Percentiles rank a stretch among this genome's conserved stretches.
phyloP scores from a whole-genome alignment of 345 rosid genomes.

The Turnera subulata region DNA sequence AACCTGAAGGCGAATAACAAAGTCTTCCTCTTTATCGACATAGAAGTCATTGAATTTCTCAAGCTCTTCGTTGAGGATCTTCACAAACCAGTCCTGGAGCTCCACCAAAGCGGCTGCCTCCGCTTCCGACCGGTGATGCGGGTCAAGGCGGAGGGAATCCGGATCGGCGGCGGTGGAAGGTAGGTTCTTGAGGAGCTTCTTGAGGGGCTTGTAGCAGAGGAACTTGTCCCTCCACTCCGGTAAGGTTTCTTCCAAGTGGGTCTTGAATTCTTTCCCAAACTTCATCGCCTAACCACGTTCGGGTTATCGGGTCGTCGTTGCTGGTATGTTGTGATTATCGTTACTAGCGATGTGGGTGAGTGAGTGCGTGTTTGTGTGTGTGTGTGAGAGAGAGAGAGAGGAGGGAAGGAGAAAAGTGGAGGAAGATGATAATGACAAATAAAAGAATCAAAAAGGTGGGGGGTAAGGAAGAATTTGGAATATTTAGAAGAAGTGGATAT shows the following conservation, averaged over 20 bases:
- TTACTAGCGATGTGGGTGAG: not conserved
- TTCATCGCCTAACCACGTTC: slow-evolving; percentile 40
- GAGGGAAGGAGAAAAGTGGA: not conserved
- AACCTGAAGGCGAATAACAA: slow-evolving; percentile 84
- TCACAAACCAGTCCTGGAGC: slow-evolving; percentile 62
- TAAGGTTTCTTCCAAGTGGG: slow-evolving; percentile 82
- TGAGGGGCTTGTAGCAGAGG: slow-evolving; percentile 86
- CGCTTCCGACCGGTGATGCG: no score
- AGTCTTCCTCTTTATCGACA: slow-evolving; percentile 87
- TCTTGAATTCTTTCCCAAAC: slow-evolving; percentile 86
- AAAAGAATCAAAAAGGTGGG: not conserved
- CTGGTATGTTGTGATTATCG: not conserved
- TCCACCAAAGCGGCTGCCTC: slow-evolving; percentile 17
- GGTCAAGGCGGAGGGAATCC: not conserved
- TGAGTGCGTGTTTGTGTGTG: no score
- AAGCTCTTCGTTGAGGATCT: slow-evolving; percentile 82
- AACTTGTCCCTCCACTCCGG: slow-evolving; percentile 98
- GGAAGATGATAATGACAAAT: not conserved
- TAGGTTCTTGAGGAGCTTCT: slow-evolving; percentile 70
- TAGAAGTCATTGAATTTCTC: slow-evolving; percentile 87
- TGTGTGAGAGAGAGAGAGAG: not conserved
- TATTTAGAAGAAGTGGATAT: not conserved
- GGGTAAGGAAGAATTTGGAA: slow-evolving; percentile 3
- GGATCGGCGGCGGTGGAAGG: slow-evolving; percentile 28
- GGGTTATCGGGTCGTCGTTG: no score